phyloP scores from a whole-genome alignment of 352 stramenopile genomes.

The Lagenidium sp. region DNA sequence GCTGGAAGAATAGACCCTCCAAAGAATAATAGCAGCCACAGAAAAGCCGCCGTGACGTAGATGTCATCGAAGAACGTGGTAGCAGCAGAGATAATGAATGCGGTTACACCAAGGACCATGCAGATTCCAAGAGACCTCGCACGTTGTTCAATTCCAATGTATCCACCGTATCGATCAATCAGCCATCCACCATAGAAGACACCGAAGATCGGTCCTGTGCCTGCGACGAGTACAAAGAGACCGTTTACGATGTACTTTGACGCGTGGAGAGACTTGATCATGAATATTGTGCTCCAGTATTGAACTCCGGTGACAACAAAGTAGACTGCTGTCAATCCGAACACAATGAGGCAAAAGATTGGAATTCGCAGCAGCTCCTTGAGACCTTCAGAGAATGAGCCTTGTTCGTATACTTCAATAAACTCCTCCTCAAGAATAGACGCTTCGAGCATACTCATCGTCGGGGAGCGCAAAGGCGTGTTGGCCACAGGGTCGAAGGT shows the following conservation, averaged over 20 bases:
- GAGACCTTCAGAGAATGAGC: conserved; percentile 51
- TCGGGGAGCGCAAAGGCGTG: conserved; percentile 31
- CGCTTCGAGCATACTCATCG: conserved; percentile 44
- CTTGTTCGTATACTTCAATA: conserved; percentile 59
- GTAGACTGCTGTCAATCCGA: conserved; percentile 72
- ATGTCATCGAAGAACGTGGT: conserved; percentile 78
- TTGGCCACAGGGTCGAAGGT: conserved; percentile 31
- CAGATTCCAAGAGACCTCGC: conserved; percentile 69
- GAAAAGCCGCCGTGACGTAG: conserved; percentile 58
- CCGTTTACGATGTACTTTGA: conserved; percentile 80
- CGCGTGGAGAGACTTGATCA: conserved; percentile 77
- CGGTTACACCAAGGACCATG: conserved; percentile 60
- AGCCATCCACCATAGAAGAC: conserved; percentile 79
- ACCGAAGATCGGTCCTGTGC: conserved; percentile 69
- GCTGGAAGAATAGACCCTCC: conserved; percentile 69
- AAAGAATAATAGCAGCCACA: conserved; percentile 81
- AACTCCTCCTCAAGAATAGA: conserved; percentile 72
- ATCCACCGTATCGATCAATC: conserved; percentile 67
- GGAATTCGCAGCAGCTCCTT: conserved; percentile 56
- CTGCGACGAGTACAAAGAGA: conserved; percentile 73
- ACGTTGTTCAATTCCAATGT: conserved; percentile 67
- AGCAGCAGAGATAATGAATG: conserved; percentile 50
- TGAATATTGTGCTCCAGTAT: conserved; percentile 86
- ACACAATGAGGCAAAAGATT: conserved; percentile 72
- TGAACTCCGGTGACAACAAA: conserved; percentile 83